phyloP scores from a whole-genome alignment of 768 basidiomycete genomes.

The Porphyrellus cyaneotinctus region DNA sequence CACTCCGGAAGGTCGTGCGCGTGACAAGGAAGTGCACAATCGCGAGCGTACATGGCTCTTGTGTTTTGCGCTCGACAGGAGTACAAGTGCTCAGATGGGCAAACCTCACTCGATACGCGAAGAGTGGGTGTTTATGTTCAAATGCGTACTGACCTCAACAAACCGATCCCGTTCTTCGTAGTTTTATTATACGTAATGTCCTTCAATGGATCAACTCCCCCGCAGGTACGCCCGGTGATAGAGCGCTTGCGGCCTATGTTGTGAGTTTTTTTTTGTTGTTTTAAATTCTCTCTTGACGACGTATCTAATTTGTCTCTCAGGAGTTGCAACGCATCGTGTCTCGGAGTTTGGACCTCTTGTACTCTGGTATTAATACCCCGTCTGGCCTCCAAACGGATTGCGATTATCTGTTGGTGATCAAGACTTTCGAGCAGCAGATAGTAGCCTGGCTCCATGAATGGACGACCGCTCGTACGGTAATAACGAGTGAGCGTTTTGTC shows the following conservation, averaged over 20 bases:
- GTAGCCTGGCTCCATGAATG: conserved; percentile 57
- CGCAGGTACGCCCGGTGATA: conserved; percentile 59
- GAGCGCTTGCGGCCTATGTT: conserved; percentile 69
- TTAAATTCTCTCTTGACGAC: not conserved
- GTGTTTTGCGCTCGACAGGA: conserved; percentile 83
- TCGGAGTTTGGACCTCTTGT: conserved; percentile 84
- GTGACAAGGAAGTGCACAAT: conserved; percentile 86
- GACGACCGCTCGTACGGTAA: conserved; percentile 21
- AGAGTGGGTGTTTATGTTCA: conserved; percentile 58
- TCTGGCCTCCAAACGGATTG: conserved; percentile 82
- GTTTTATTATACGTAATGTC: conserved; percentile 84
- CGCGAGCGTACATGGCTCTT: conserved; percentile 93
- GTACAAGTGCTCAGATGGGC: conserved; percentile 93
- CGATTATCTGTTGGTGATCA: conserved; percentile 82
- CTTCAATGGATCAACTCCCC: conserved; percentile 69
- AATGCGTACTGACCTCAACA: not conserved
- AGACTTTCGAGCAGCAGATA: conserved; percentile 79
- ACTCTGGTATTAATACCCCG: conserved; percentile 72
- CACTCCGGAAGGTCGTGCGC: conserved; percentile 72
- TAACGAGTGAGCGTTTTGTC: conserved; percentile 15
- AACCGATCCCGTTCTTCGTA: conserved; percentile 26
- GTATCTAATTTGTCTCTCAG: conserved; percentile 31
- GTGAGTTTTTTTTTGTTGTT: conserved; percentile 42
- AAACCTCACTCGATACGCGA: conserved; percentile 92
- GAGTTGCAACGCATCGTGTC: conserved; percentile 88